Evolutionary conservation across 1,284 basidiomycete genomes (phyloP).

Genomic region (Ceratobasidium sp.): DNA sequence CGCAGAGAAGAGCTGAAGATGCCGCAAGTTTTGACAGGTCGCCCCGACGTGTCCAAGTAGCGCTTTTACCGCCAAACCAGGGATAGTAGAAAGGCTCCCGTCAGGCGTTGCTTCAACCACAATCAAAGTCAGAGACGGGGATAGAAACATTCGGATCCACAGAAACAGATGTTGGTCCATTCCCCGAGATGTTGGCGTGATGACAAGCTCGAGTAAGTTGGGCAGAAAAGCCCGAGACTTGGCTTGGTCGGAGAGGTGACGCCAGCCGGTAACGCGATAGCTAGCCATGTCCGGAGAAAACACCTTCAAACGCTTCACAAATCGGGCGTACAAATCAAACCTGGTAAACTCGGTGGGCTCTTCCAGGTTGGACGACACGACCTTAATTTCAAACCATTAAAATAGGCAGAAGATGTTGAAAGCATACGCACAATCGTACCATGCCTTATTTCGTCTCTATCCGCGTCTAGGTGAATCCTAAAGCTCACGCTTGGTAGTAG

Average conservation of each 20-base stretch:
- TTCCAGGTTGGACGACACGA: background rate
- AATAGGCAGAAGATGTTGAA: background rate
- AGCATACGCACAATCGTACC: background rate
- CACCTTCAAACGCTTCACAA: background rate
- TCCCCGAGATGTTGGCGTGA: background rate
- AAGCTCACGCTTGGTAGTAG: background rate
- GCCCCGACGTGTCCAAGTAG: background rate
- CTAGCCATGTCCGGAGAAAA: background rate
- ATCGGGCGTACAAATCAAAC: background rate
- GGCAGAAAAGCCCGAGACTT: background rate
- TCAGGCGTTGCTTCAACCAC: background rate
- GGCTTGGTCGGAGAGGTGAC: background rate
- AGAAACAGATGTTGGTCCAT: background rate
- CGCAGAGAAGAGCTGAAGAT: background rate
- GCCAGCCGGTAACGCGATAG: background rate
- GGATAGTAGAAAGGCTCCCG: background rate
- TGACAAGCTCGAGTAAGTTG: background rate
- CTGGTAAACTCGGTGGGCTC: background rate
- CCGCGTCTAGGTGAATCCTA: too few species aligned
- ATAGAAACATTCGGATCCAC: conserved; percentile 15
- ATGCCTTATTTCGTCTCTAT: background rate
- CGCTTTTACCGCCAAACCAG: background rate
- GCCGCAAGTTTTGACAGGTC: background rate
- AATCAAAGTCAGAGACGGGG: background rate
- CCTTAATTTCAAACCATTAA: background rate